These are phyloP conservation scores for Ogataea angusta DNA, from an alignment of 805 yeast species.

Conservation along the genomic window DNA sequence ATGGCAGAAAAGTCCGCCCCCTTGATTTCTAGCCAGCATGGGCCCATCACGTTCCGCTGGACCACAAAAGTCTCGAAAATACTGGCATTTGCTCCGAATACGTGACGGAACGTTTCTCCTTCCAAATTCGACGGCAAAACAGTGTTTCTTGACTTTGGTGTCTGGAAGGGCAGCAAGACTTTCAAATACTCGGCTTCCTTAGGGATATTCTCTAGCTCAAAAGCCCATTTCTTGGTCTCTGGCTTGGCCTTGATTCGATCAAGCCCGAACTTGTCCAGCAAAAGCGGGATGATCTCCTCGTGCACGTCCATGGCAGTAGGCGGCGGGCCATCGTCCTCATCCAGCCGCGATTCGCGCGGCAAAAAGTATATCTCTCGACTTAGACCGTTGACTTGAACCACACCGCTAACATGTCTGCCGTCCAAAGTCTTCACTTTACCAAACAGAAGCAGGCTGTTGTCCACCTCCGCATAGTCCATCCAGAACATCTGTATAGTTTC, in stretches of 20 bases:
- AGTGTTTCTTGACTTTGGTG: constrained; percentile 50
- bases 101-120: constrained; percentile 74
- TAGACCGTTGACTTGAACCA: constrained; percentile 71
- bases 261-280: constrained; percentile 61
- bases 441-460: constrained; percentile 63
- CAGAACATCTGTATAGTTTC: constrained; percentile 68
- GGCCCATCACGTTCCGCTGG: constrained; percentile 88
- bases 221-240: constrained; percentile 76
- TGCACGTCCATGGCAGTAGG: constrained; percentile 61
- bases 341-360: constrained; percentile 49
- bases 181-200: constrained; percentile 75
- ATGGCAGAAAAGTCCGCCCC: constrained; percentile 57
- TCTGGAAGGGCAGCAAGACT: constrained; percentile 68
- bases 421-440: constrained; percentile 72
- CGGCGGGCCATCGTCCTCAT: constrained; percentile 32
- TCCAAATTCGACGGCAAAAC: constrained; percentile 58
- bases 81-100: constrained; percentile 73
- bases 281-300: constrained; percentile 67
- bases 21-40: constrained; percentile 86
- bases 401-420: constrained; percentile 62
- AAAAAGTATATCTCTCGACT: constrained; percentile 71
- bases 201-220: constrained; percentile 80
- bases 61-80: constrained; percentile 84
- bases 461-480: constrained; percentile 84
- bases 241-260: constrained; percentile 66